phyloP scores from a whole-genome alignment of 2,329 filamentous ascomycete genomes.

The Neofusicoccum cordaticola region DNA sequence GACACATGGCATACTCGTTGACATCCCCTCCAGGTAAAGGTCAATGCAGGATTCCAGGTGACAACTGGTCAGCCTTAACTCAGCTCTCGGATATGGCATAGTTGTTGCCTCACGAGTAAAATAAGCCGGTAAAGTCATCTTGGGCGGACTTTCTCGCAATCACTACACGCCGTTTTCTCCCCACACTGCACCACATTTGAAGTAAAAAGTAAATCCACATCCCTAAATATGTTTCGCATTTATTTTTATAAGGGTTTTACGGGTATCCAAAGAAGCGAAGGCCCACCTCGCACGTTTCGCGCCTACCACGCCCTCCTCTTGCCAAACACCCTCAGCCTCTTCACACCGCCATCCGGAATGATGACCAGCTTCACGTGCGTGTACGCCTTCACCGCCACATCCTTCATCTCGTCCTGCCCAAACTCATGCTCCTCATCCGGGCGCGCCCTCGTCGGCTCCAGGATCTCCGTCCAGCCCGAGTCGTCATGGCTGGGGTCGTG shows the following conservation, averaged over 20 bases:
- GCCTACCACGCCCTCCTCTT: conserved; percentile 34
- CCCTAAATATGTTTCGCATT: not conserved
- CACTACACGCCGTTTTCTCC: no score
- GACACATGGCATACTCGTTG: no score
- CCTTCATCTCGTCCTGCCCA: conserved; percentile 37
- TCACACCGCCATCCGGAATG: conserved; percentile 90
- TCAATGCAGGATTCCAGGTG: no score
- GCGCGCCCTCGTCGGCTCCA: conserved; percentile 65
- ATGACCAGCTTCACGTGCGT: conserved; percentile 89
- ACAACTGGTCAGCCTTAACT: no score
- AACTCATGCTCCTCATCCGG: conserved; percentile 73
- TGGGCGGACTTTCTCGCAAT: no score
- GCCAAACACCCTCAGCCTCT: conserved; percentile 76
- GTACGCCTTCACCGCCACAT: conserved; percentile 59
- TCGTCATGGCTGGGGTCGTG: conserved; percentile 57
- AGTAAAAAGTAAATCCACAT: no score
- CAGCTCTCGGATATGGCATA: no score
- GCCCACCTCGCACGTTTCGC: not conserved
- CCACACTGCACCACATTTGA: no score
- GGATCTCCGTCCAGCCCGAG: conserved; percentile 63
- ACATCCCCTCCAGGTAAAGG: no score
- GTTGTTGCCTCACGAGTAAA: no score
- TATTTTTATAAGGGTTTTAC: not conserved
- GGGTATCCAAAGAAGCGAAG: not conserved
- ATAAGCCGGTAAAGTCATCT: no score